phyloP scores from a whole-genome alignment of 345 rosid genomes.

The Triadica sebifera region DNA sequence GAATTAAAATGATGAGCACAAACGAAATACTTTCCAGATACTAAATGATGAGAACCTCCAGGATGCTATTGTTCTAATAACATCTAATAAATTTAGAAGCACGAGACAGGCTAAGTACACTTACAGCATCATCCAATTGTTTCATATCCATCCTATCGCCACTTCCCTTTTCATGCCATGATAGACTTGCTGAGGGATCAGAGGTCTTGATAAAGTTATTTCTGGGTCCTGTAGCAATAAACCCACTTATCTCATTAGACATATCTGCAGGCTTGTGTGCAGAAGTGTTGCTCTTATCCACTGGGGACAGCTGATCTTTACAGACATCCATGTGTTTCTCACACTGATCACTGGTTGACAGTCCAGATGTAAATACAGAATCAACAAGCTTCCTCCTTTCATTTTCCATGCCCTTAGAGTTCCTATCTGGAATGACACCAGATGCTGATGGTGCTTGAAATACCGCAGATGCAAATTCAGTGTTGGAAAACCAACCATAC shows the following conservation, averaged over 20 bases:
- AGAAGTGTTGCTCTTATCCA: constrained; percentile 31
- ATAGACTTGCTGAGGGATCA: constrained; percentile 26
- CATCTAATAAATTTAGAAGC: constrained; percentile 4
- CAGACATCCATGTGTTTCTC: constrained; percentile 30
- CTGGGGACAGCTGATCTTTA: constrained; percentile 31
- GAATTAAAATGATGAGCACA: not conserved
- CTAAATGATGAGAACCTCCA: constrained; percentile 5
- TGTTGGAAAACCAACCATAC: constrained; percentile 87
- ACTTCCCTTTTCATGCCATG: constrained; percentile 33
- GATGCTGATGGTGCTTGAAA: constrained; percentile 38
- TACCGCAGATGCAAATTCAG: constrained; percentile 37
- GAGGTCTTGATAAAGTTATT: constrained; percentile 30
- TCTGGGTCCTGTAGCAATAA: constrained; percentile 16
- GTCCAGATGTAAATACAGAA: constrained; percentile 29
- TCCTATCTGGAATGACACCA: constrained; percentile 37
- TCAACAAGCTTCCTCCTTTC: constrained; percentile 34
- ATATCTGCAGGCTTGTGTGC: constrained; percentile 14
- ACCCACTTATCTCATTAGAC: constrained; percentile 22
- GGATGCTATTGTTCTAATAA: not conserved
- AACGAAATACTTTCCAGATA: not conserved
- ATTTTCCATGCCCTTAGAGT: constrained; percentile 36
- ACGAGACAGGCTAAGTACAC: constrained; percentile 10
- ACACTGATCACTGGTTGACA: constrained; percentile 35
- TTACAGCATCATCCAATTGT: constrained; percentile 43
- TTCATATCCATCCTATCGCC: constrained; percentile 26